Evolutionary conservation across 768 basidiomycete species (phyloP), one percentile per base, ranked within the genome.

Genomic region (Tubosaeta sp.): DNA sequence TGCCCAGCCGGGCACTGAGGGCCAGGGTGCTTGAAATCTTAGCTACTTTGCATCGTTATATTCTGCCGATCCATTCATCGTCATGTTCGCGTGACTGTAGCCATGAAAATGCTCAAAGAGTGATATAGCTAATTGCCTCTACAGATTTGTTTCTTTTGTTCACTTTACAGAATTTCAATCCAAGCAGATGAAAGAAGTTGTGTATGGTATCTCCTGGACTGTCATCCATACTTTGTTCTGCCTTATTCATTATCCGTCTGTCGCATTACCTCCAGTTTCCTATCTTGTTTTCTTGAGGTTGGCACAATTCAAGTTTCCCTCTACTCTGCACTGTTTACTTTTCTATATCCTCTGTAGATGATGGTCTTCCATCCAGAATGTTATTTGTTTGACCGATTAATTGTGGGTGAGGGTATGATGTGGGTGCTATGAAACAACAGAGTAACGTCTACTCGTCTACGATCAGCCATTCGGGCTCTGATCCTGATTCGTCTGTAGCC

Each of bases 381-480:
- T 50, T 59, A 60, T 51, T 60, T 29, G 39, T 56, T 56, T 52
- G 49, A 52, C 50, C 27, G 9, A 27, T 27, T 27, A 4, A 27
- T 27, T 27, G 9, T 51, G 44, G 46, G 55, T 34, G 49, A 24
- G 58, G 59, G 55, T 65, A 67, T 69, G 51, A 42, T 53, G 48
- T 59, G 35, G 45, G 54, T 64, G 57, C 35, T 58, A 51, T 45
- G 36, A 32, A 46, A 16, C 22, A 51, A n/a, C 29, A 46, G 44
- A 12, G 45, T 14, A 32, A 43, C 19, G 24, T 57, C 55, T 67
- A 67, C 55, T 80, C 76, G 53, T 80, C 76, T 27, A 91, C 76
- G 24, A 91, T 84, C 62, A 92, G 62, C 89, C 90, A 92, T 91
- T 93, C 90, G 87, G 90, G 67, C 82, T 91, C 88, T 81, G 81